These are phyloP conservation scores for Wakefieldia striispora DNA, from an alignment of 768 basidiomycete species.

Conservation along the genomic window DNA sequence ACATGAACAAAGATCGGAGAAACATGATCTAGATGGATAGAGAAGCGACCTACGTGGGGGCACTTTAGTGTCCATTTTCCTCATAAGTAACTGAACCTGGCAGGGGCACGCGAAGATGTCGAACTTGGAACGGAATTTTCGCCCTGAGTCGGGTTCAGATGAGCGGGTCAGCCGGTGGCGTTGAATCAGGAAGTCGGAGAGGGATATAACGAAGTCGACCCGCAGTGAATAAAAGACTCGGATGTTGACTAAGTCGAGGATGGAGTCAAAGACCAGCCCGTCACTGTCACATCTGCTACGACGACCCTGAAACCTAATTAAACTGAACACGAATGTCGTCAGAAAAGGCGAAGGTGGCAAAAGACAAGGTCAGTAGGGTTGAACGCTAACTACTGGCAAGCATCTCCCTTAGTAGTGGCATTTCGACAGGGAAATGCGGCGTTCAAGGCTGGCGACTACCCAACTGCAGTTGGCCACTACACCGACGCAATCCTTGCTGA, in stretches of 20 bases:
- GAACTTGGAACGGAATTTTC: not conserved
- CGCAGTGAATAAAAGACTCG: no score
- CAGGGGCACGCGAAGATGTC: conserved; percentile 2
- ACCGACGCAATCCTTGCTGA: conserved; percentile 76
- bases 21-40: not conserved
- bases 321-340: conserved; percentile 30
- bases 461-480: conserved; percentile 82
- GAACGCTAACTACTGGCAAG: no score
- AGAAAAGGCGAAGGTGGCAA: conserved; percentile 33
- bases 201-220: not conserved
- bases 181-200: not conserved
- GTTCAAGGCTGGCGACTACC: conserved; percentile 80
- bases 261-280: no score
- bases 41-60: conserved; percentile 26
- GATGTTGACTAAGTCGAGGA: no score
- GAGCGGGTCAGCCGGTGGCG: not conserved
- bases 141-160: conserved; percentile 1
- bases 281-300: no score
- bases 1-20: conserved; percentile 9
- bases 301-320: not conserved
- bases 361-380: conserved; percentile 27
- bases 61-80: conserved; percentile 10
- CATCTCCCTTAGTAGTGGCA: not conserved
- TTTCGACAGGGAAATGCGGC: conserved; percentile 73
- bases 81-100: not conserved